These are phyloP conservation scores for Fragilariopsis cylindrus DNA, from an alignment of 108 stramenopile species.

Conservation along the genomic window DNA sequence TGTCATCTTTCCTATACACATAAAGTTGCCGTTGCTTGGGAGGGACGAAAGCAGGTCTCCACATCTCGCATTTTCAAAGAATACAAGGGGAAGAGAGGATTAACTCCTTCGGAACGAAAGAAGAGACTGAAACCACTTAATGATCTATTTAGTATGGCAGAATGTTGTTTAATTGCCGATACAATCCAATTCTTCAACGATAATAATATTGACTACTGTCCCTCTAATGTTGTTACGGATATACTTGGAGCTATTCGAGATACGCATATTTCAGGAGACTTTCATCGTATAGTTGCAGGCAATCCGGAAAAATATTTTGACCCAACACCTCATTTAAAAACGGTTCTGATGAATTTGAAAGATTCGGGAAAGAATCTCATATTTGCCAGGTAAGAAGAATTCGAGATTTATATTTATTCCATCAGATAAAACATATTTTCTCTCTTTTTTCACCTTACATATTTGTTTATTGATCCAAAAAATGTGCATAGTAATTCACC, in stretches of 20 bases:
- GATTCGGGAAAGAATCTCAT: slow-evolving; percentile 73
- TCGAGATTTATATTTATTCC: background rate
- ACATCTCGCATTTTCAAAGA: slow-evolving; percentile 70
- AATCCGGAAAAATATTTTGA: slow-evolving; percentile 81
- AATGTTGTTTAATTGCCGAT: slow-evolving; percentile 96
- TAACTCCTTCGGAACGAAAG: slow-evolving; percentile 69
- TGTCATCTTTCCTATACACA: slow-evolving; percentile 94
- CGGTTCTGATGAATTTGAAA: slow-evolving; percentile 66
- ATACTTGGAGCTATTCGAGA: slow-evolving; percentile 82
- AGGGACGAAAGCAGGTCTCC: slow-evolving; percentile 81
- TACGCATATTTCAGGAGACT: slow-evolving; percentile 93
- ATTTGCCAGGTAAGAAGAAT: slow-evolving; percentile 53
- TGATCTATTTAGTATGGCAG: slow-evolving; percentile 94
- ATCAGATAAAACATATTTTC: background rate
- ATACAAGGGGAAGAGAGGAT: slow-evolving; percentile 82
- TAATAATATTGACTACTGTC: slow-evolving; percentile 72
- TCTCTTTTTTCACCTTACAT: background rate
- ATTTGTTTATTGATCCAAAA: too few species aligned
- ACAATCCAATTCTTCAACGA: slow-evolving; percentile 92
- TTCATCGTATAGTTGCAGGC: slow-evolving; percentile 86
- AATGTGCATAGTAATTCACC: slow-evolving; percentile 66
- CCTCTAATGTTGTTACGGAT: slow-evolving; percentile 81
- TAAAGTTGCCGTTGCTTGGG: slow-evolving; percentile 92
- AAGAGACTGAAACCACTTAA: slow-evolving; percentile 88
- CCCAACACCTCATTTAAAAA: slow-evolving; percentile 72